A percentile compares a stretch with the other conserved stretches of the same genome.
These are phyloP conservation scores for Phytophthora syringae DNA, from an alignment of 352 stramenopile genomes.

Conservation along the genomic window DNA sequence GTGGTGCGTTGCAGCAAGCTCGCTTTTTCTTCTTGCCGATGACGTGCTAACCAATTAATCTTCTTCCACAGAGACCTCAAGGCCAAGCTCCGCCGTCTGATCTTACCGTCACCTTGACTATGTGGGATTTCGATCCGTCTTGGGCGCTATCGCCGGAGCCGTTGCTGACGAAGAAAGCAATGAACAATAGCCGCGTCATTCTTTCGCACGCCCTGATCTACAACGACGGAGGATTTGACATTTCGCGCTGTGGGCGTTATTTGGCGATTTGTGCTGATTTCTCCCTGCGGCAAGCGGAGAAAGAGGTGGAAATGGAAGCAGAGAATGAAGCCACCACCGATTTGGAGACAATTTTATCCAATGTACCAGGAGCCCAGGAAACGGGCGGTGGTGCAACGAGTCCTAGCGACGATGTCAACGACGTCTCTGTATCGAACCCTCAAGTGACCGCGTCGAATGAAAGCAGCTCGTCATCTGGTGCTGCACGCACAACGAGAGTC, in stretches of 20 bases:
- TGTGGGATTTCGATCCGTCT: slow-evolving; percentile 95
- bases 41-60: neutral
- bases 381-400: slow-evolving; percentile 52
- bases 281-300: slow-evolving; percentile 89
- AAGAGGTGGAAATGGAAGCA: slow-evolving; percentile 82
- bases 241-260: slow-evolving; percentile 94
- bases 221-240: slow-evolving; percentile 98
- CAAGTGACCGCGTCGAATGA: slow-evolving; percentile 46
- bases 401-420: slow-evolving; percentile 68
- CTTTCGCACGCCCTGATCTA: slow-evolving; percentile 96
- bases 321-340: slow-evolving; percentile 78
- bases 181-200: slow-evolving; percentile 85
- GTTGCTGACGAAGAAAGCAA: slow-evolving; percentile 78
- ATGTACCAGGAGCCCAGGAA: slow-evolving; percentile 65
- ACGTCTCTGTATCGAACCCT: slow-evolving; percentile 55
- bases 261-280: slow-evolving; percentile 96
- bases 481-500: slow-evolving; percentile 14
- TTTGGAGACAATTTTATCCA: slow-evolving; percentile 75
- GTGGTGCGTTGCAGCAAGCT: too few relatives aligned
- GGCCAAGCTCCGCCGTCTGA: slow-evolving; percentile 81
- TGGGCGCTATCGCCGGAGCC: slow-evolving; percentile 80
- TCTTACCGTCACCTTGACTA: slow-evolving; percentile 93
- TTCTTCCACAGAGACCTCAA: slow-evolving; percentile 60
- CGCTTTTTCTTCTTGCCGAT: neutral
- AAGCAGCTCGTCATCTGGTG: slow-evolving; percentile 41